Percentiles rank a stretch among this genome's conserved stretches.
phyloP scores from a whole-genome alignment of 768 basidiomycete genomes.

The Pleurotus pulmonarius region DNA sequence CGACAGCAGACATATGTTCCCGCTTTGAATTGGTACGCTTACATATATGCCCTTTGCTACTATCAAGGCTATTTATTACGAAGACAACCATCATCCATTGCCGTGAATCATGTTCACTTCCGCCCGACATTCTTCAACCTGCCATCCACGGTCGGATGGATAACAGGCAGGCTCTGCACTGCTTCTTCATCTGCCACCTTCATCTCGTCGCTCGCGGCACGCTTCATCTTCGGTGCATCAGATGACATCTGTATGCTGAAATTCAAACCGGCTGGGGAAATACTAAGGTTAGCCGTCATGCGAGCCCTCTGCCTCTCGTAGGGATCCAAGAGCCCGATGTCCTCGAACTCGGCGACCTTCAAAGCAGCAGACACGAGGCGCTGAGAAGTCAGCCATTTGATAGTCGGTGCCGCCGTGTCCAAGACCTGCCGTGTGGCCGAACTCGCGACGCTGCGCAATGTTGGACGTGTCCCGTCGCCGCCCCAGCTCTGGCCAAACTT shows the following conservation, averaged over 20 bases:
- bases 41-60: too few species aligned
- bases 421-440: conserved; percentile 4
- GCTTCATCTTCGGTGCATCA: neutral
- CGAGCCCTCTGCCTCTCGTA: conserved; percentile 28
- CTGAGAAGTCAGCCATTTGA: conserved; percentile 10
- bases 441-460: too few species aligned
- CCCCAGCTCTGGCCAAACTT: too few species aligned
- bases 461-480: too few species aligned
- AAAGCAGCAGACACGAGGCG: conserved; percentile 10
- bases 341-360: conserved; percentile 11
- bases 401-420: conserved; percentile 7
- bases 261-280: neutral
- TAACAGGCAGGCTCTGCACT: neutral
- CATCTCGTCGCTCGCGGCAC: neutral
- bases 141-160: neutral
- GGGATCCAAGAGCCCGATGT: conserved; percentile 10
- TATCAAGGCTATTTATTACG: too few species aligned
- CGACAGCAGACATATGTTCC: too few species aligned
- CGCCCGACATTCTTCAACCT: too few species aligned
- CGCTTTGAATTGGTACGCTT: too few species aligned
- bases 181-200: neutral
- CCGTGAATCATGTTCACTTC: too few species aligned
- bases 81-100: too few species aligned
- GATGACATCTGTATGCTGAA: neutral
- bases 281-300: conserved; percentile 6